Percentiles rank a stretch among this genome's conserved stretches.
Conservation (phyloP, 306 rosid genomes). For the Prunus campanulata region DNA sequence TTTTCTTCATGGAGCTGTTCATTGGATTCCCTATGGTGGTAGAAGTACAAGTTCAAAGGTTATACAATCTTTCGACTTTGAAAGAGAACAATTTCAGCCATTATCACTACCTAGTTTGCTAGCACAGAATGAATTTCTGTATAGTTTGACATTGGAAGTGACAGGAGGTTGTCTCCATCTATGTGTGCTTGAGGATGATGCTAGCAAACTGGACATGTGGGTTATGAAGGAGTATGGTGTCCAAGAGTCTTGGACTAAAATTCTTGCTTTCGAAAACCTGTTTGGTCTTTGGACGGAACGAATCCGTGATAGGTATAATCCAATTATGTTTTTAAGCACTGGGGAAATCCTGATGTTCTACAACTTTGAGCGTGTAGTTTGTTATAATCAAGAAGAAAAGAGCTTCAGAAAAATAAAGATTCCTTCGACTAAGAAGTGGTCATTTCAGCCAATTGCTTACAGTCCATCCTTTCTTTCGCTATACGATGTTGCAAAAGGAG, state of each 20-base stretch:
- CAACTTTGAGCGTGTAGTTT: not conserved
- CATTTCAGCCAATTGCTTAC: not conserved
- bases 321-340: not conserved
- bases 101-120: not conserved
- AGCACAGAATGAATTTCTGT: not conserved
- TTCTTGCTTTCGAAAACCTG: not conserved
- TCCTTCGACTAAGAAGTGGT: not conserved
- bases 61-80: conserved; percentile 2
- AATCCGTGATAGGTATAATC: not conserved
- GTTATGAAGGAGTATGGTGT: conserved; percentile 16
- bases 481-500: not conserved
- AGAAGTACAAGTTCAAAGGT: not conserved
- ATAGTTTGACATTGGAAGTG: conserved; percentile 1
- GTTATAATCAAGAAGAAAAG: not conserved
- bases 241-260: conserved; percentile 18
- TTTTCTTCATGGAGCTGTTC: conserved; percentile 16
- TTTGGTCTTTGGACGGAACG: not conserved
- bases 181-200: not conserved
- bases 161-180: conserved; percentile 7
- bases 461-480: conserved; percentile 10
- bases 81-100: not conserved
- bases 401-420: not conserved
- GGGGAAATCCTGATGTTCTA: conserved; percentile 7
- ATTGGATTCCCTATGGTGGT: conserved; percentile 3
- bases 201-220: conserved; percentile 10